These are phyloP conservation scores for Oryza coarctata DNA, from an alignment of 176 grass and related monocot species.

Conservation along the genomic window DNA sequence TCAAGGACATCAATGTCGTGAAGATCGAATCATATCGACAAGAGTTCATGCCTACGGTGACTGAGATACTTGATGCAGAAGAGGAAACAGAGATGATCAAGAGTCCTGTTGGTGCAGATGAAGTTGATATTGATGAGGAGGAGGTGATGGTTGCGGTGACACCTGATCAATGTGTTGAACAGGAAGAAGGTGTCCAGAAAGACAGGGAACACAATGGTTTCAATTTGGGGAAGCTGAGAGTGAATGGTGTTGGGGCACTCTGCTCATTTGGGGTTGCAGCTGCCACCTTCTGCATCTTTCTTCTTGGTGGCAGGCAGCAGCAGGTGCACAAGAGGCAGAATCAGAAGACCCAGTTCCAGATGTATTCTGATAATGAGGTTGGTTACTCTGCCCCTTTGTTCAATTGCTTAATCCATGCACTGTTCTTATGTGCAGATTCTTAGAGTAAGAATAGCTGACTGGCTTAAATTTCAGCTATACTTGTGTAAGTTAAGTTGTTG, in stretches of 20 bases:
- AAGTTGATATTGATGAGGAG: constrained; percentile 4
- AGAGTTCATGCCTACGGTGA: background rate
- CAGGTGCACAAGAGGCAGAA: constrained; percentile 34
- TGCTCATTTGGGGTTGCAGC: constrained; percentile 83
- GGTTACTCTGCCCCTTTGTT: background rate
- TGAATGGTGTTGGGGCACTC: constrained; percentile 63
- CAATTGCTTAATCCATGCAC: background rate
- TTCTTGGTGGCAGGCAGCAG: constrained; percentile 48
- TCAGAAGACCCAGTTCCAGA: constrained; percentile 66
- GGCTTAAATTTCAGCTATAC: background rate
- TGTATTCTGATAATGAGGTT: constrained; percentile 65
- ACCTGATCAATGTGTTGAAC: background rate
- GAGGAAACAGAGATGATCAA: constrained; percentile 30
- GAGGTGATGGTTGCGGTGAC: constrained; percentile 24
- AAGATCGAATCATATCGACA: background rate
- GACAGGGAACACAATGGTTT: constrained; percentile 35
- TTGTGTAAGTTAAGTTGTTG: background rate
- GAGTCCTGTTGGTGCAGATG: background rate
- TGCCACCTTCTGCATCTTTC: constrained; percentile 68
- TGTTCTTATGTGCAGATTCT: background rate
- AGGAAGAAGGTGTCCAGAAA: constrained; percentile 8
- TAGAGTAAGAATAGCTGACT: background rate
- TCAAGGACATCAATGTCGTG: constrained; percentile 51
- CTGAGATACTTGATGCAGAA: constrained; percentile 18
- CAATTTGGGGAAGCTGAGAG: constrained; percentile 40